These are phyloP conservation scores for Oryza coarctata DNA, from an alignment of 176 grass and related monocot genomes.

Conservation along the genomic window DNA sequence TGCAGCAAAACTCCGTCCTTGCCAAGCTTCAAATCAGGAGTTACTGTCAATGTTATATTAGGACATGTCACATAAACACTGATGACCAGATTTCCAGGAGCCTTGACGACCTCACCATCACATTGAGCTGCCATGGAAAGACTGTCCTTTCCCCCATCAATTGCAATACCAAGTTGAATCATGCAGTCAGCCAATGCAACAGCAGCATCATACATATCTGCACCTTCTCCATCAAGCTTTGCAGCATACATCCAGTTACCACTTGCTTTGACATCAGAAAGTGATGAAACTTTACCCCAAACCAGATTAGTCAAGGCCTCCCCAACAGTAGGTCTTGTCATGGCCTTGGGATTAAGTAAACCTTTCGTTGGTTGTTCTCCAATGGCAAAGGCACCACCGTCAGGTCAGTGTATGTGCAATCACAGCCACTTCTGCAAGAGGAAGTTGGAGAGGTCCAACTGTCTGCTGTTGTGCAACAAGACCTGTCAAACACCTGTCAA, in stretches of 20 bases:
- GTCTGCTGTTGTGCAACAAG: constrained; percentile 79
- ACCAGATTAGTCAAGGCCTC: constrained; percentile 95
- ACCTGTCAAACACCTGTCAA: constrained; percentile 84
- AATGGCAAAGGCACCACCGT: constrained; percentile 87
- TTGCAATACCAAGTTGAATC: constrained; percentile 90
- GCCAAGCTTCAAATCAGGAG: constrained; percentile 85
- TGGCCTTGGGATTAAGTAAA: constrained; percentile 77
- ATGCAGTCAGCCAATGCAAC: constrained; percentile 77
- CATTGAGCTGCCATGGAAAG: constrained; percentile 93
- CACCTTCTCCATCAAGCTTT: constrained; percentile 87
- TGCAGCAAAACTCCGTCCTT: constrained; percentile 74
- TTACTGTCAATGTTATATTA: constrained; percentile 89
- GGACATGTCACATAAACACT: constrained; percentile 88
- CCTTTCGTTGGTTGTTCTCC: constrained; percentile 90
- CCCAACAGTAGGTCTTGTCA: constrained; percentile 78
- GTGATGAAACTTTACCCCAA: constrained; percentile 84
- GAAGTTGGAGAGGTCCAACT: constrained; percentile 72
- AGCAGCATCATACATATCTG: constrained; percentile 86
- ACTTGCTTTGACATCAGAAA: constrained; percentile 80
- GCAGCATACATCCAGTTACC: constrained; percentile 99
- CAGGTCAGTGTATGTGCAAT: constrained; percentile 76
- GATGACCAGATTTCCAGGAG: constrained; percentile 90
- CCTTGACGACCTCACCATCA: constrained; percentile 77
- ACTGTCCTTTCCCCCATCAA: constrained; percentile 92
- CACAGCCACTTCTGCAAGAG: constrained; percentile 85